Percentiles rank a stretch among this genome's conserved stretches.
Conservation (phyloP, 164 flowering plant species). For the Magnolia kwangsiensis region DNA sequence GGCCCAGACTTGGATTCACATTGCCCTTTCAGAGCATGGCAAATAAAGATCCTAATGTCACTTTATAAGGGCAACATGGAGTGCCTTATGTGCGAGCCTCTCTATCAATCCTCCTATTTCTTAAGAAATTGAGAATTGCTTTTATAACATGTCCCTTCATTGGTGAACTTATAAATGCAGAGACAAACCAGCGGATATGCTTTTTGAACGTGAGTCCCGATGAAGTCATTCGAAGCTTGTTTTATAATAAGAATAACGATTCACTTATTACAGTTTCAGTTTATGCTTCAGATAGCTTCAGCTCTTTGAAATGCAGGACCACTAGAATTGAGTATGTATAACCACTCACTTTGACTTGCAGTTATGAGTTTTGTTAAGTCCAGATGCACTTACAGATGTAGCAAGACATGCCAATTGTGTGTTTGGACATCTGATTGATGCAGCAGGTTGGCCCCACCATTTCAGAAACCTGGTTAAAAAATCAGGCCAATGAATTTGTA, state of each 20-base stretch:
- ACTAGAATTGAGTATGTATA: slow-evolving; percentile 87
- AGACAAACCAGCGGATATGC: slow-evolving; percentile 87
- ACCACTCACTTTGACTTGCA: not conserved
- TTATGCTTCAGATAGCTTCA: slow-evolving; percentile 98
- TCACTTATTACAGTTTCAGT: slow-evolving; percentile 98
- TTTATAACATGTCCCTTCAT: not conserved
- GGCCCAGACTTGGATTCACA: not conserved
- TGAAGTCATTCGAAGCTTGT: slow-evolving; percentile 95
- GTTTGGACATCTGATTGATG: too few species aligned
- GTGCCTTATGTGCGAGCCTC: not conserved
- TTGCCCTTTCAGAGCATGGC: too few species aligned
- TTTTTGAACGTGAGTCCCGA: slow-evolving; percentile 87
- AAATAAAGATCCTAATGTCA: not conserved
- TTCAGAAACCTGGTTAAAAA: too few species aligned
- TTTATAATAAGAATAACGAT: slow-evolving; percentile 94
- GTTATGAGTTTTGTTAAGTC: not conserved
- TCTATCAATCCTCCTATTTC: not conserved
- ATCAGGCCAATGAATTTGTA: too few species aligned
- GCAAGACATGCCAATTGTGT: too few species aligned
- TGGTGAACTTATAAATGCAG: slow-evolving; percentile 38
- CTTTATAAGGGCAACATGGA: not conserved
- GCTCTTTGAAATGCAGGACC: slow-evolving; percentile 95
- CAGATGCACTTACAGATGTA: too few species aligned
- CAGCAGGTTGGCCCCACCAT: too few species aligned
- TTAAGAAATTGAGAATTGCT: not conserved